Evolutionary conservation across 495 filamentous ascomycete species (phyloP), one percentile per base, ranked within the genome.

Genomic region (Thermothielavioides terrestris): DNA sequence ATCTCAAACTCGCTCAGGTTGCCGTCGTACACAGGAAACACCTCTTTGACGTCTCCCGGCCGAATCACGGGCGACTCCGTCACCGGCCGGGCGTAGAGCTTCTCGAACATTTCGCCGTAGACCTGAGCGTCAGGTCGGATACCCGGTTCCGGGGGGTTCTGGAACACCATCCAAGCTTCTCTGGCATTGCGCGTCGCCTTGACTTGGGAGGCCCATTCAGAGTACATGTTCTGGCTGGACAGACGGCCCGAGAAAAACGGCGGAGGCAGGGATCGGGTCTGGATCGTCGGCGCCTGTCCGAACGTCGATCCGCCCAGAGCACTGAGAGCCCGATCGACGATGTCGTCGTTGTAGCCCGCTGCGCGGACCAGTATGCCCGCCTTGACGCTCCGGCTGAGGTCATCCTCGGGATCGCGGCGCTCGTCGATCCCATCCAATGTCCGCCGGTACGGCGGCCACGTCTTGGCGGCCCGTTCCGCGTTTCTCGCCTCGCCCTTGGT

Each of bases 361-460:
- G 71, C 71, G 25, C 56, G 59, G 57, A 62, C 64, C 18, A 73
- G 53, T 18, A 62, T 26, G 6, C 67, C 68, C 2, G 66, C 72
- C 31, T 64, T 65, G 17, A 59, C 62, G 27, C 62, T 66, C 34
- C 71, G 56, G 22, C 69, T 72, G 37, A 67, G 53, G 20, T 67
- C 64, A 21, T 76, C 71, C 32, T 75, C 65, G 5, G 54, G 57
- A 1, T 55, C 56, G 27, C 64, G 63, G 20, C 58, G 66, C 45
- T 70, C 68, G 52, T 76, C 73, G 1, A 67, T 59, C 1, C 70
- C 73, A 38, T 76, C 70, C 23, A 68, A 62, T 14, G 63, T 58
- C 54, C 64, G 57, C 21, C 67, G 62, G 47, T 70, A 72, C 6
- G 73, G 71, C 6, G 73, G 73, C 73, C 70, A 76, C 0, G 71